A percentile compares a stretch with the other conserved stretches of the same genome.
Conservation (phyloP, 169 alveolate species). For the Plasmodium gonderi region DNA sequence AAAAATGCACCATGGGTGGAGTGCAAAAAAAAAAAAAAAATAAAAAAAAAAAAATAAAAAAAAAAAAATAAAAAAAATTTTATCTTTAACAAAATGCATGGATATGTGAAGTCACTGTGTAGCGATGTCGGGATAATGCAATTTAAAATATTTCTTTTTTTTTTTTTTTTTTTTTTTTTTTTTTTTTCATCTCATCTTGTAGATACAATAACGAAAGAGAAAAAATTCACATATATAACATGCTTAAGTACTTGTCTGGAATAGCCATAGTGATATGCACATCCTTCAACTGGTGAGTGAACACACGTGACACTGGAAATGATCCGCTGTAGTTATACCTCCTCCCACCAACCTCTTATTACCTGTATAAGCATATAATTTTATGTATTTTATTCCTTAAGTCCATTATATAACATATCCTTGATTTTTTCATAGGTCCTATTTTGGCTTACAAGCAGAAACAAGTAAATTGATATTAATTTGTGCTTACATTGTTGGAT, state of each 20-base stretch:
- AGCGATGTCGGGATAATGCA: too few relatives aligned
- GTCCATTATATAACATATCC: not conserved
- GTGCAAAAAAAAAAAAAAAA: constrained; percentile 20
- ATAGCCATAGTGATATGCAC: constrained; percentile 73
- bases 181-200: constrained; percentile 73
- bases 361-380: too few relatives aligned
- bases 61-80: too few relatives aligned
- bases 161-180: constrained; percentile 57
- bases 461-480: constrained; percentile 79
- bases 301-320: not conserved
- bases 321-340: not conserved
- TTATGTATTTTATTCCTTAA: too few relatives aligned
- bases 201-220: constrained; percentile 75
- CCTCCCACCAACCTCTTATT: not conserved
- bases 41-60: too few relatives aligned
- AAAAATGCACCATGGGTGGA: not conserved
- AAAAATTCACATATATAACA: constrained; percentile 32
- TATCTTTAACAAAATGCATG: too few relatives aligned
- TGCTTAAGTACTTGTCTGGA: constrained; percentile 66
- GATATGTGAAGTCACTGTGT: too few relatives aligned
- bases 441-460: constrained; percentile 65
- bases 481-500: constrained; percentile 85
- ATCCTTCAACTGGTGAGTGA: constrained; percentile 62
- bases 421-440: constrained; percentile 6
- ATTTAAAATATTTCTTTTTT: too few relatives aligned